These are phyloP conservation scores for Cercospora sp. DNA, from an alignment of 2,329 filamentous ascomycete species.

Conservation along the genomic window DNA sequence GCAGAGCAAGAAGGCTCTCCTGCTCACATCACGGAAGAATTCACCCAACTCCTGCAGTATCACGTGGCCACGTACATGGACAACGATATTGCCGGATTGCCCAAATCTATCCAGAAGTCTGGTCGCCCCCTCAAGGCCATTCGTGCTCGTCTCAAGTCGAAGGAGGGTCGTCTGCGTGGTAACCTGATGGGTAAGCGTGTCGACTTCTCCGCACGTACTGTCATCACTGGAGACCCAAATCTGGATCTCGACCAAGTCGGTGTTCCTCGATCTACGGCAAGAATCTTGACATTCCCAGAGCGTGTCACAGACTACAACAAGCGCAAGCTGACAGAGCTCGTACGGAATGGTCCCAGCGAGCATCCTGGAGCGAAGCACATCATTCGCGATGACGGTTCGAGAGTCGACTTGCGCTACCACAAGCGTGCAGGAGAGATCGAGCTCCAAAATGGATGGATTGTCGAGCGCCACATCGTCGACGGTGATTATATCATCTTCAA, in stretches of 20 bases:
- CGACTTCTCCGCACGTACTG: constrained; percentile 98
- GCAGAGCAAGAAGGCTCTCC: constrained; percentile 90
- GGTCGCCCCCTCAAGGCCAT: constrained; percentile 96
- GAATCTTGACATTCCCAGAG: constrained; percentile 92
- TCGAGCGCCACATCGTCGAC: constrained; percentile 93
- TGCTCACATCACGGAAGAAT: constrained; percentile 86
- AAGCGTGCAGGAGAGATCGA: constrained; percentile 82
- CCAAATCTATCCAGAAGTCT: constrained; percentile 93
- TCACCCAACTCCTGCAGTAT: constrained; percentile 89
- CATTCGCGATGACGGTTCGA: constrained; percentile 86
- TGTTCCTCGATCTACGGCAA: constrained; percentile 89
- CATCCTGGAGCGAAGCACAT: constrained; percentile 97
- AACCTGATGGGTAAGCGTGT: constrained; percentile 99
- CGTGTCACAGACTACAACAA: constrained; percentile 98
- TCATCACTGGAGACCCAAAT: constrained; percentile 98
- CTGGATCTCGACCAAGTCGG: constrained; percentile 95
- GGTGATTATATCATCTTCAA: constrained; percentile 99
- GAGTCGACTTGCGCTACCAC: constrained; percentile 92
- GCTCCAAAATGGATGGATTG: constrained; percentile 96
- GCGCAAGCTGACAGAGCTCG: constrained; percentile 80
- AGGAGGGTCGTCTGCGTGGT: constrained; percentile 94
- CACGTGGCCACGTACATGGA: constrained; percentile 99
- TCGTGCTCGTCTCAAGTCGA: constrained; percentile 95
- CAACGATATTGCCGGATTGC: constrained; percentile 95
- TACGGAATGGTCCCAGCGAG: constrained; percentile 90